phyloP scores from a whole-genome alignment of 768 basidiomycete species.

The Suillus cothurnatus region DNA sequence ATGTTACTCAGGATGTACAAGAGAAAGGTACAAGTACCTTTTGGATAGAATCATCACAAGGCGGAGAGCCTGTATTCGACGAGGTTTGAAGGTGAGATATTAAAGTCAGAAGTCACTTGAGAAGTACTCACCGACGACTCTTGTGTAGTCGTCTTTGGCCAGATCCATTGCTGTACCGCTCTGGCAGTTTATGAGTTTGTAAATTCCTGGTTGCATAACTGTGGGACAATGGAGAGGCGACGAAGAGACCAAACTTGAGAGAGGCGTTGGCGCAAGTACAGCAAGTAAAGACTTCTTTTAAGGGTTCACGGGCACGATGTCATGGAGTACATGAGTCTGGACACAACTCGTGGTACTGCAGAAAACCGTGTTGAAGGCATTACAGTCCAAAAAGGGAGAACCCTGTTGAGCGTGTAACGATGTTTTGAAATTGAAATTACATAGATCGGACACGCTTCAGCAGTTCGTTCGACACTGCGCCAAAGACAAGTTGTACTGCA shows the following conservation, averaged over 20 bases:
- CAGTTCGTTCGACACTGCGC: neutral
- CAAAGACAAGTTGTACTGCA: neutral
- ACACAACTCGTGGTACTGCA: neutral
- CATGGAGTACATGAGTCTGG: neutral
- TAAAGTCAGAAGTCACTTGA: conserved; percentile 2
- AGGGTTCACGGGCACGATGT: neutral
- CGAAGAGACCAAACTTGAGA: neutral
- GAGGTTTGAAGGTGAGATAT: neutral
- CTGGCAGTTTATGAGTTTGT: conserved; percentile 33
- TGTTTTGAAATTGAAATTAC: neutral
- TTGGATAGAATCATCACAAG: conserved; percentile 30
- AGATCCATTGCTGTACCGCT: conserved; percentile 35
- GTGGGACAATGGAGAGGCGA: neutral
- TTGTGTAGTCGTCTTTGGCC: conserved; percentile 20
- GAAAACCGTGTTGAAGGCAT: neutral
- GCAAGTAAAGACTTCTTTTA: neutral
- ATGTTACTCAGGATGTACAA: neutral
- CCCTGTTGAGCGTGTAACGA: neutral
- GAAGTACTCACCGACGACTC: conserved; percentile 21
- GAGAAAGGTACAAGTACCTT: conserved; percentile 20
- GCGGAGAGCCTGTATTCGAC: conserved; percentile 28
- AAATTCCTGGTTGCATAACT: conserved; percentile 31
- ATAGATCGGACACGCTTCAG: neutral
- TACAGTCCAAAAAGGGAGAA: neutral
- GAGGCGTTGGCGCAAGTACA: neutral